Percentiles rank a stretch among this genome's conserved stretches.
Evolutionary conservation across 2,329 filamentous ascomycete genomes (phyloP).

Genomic region (Fusarium chuoi): DNA sequence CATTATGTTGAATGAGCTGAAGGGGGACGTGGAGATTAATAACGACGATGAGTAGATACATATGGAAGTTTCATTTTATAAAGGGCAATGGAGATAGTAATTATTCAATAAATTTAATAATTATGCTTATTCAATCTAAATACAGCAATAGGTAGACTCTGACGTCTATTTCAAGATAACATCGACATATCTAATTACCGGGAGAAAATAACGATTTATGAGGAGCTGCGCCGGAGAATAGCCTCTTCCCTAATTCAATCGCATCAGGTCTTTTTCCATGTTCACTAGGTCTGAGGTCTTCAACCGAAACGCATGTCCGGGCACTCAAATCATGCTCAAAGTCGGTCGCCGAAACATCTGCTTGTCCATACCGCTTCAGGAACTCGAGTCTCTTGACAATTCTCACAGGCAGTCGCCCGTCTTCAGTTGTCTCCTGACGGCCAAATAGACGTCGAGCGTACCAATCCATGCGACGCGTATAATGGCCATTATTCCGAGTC

Average conservation of each 20-base stretch:
- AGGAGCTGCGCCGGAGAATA: fast-evolving
- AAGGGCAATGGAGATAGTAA: not conserved
- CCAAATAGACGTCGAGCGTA: not conserved
- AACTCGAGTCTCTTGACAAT: not conserved
- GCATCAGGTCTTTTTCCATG: fast-evolving
- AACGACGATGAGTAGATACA: not conserved
- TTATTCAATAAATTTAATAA: no score
- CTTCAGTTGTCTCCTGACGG: fast-evolving
- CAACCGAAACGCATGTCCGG: not conserved
- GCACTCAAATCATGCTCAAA: not conserved
- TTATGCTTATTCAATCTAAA: no score
- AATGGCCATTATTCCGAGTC: not conserved
- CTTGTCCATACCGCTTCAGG: not conserved
- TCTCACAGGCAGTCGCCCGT: fast-evolving
- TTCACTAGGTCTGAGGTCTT: not conserved
- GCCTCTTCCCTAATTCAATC: fast-evolving
- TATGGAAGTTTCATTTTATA: not conserved
- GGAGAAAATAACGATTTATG: no score
- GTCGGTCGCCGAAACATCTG: not conserved
- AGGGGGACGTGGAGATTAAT: not conserved
- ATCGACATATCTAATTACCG: not conserved
- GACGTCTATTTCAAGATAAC: not conserved
- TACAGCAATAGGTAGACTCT: not conserved
- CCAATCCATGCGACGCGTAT: not conserved
- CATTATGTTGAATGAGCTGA: not conserved